These are phyloP conservation scores for Marasmius tenuissimus DNA, from an alignment of 1,284 basidiomycete genomes.

Conservation along the genomic window DNA sequence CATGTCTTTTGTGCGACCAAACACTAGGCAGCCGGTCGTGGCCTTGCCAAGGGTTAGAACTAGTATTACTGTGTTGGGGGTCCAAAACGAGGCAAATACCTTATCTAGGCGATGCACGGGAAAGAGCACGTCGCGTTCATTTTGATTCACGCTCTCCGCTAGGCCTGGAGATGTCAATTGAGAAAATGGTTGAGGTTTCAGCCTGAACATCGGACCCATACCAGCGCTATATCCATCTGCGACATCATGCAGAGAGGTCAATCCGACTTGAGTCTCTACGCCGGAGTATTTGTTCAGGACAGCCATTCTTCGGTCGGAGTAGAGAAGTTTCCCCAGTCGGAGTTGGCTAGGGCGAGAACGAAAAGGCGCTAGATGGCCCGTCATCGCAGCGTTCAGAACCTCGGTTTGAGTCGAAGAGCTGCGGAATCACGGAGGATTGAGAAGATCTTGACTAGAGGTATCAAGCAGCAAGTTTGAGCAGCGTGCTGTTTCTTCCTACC, in stretches of 20 bases:
- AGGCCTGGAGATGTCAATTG: constrained; percentile 33
- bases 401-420: no score
- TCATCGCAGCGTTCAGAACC: no score
- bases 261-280: not conserved
- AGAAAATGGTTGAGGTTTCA: not conserved
- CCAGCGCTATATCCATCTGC: not conserved
- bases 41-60: constrained; percentile 33
- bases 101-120: constrained; percentile 72
- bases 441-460: no score
- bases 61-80: not conserved
- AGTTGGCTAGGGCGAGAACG: no score
- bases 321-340: not conserved
- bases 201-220: not conserved
- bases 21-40: constrained; percentile 63
- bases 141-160: constrained; percentile 32
- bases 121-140: constrained; percentile 31
- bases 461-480: no score
- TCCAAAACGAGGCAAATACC: constrained; percentile 30
- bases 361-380: no score
- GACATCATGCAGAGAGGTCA: constrained; percentile 3
- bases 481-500: no score
- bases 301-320: not conserved
- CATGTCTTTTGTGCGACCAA: constrained; percentile 46
- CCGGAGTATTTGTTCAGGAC: not conserved
- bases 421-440: no score